Evolutionary conservation across 208 protist genomes (phyloP).

Genomic region (Acanthamoeba royreba): DNA sequence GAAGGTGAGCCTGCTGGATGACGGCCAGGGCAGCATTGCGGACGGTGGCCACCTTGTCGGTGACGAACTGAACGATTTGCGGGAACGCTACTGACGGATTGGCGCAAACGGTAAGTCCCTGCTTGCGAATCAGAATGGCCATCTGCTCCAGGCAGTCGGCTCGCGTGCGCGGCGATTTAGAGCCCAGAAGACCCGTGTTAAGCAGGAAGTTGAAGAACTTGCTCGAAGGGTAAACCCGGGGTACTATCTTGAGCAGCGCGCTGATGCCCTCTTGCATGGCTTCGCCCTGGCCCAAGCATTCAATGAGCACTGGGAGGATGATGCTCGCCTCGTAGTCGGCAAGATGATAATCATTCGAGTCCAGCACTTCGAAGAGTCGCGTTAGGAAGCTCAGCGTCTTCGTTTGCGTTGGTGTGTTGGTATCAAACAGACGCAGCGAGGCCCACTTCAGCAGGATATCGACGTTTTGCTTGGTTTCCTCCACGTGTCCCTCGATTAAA

Average conservation of each 20-base stretch:
- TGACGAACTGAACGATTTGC: constrained; percentile 14
- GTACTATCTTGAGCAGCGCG: neutral
- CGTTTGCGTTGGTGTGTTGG: constrained; percentile 41
- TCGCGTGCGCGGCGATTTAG: constrained; percentile 54
- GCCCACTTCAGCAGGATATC: constrained; percentile 64
- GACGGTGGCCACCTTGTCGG: constrained; percentile 53
- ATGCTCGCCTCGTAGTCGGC: constrained; percentile 59
- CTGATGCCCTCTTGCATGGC: neutral
- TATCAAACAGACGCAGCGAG: constrained; percentile 63
- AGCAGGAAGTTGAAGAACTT: constrained; percentile 49
- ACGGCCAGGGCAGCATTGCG: constrained; percentile 30
- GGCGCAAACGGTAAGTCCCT: constrained; percentile 55
- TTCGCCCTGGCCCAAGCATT: neutral
- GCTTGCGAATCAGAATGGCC: neutral
- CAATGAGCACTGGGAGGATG: constrained; percentile 49
- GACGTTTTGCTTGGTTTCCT: neutral
- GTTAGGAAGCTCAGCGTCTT: constrained; percentile 50
- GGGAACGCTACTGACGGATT: constrained; percentile 29
- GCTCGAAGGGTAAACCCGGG: constrained; percentile 45
- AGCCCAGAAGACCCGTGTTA: neutral
- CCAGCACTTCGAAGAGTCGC: neutral
- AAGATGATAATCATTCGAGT: constrained; percentile 10
- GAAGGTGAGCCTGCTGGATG: constrained; percentile 49
- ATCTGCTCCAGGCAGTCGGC: constrained; percentile 52
- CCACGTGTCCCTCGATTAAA: neutral